Conservation (phyloP, 306 rosid genomes). For the Dalbergia cochinchinensis region DNA sequence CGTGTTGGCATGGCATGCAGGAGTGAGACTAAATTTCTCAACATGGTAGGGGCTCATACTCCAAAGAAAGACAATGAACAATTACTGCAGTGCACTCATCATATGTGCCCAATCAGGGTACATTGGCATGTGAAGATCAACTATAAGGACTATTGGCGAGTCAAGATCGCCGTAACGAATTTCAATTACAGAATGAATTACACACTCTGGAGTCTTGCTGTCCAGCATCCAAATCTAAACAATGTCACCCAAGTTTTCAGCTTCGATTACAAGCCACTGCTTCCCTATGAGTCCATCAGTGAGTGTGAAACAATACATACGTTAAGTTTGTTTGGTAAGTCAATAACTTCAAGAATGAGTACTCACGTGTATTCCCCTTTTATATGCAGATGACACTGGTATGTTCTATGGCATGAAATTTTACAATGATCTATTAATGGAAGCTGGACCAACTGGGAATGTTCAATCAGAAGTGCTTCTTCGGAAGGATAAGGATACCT, state of each 20-base stretch:
- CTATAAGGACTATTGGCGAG: slow-evolving; percentile 92
- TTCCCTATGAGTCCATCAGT: slow-evolving; percentile 83
- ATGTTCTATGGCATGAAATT: slow-evolving; percentile 90
- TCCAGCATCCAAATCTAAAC: slow-evolving; percentile 94
- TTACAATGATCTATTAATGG: slow-evolving; percentile 79
- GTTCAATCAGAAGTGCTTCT: slow-evolving; percentile 91
- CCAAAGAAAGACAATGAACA: slow-evolving; percentile 73
- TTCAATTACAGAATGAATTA: slow-evolving; percentile 83
- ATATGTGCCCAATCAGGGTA: slow-evolving; percentile 92
- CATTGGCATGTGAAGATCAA: slow-evolving; percentile 93
- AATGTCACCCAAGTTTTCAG: slow-evolving; percentile 92
- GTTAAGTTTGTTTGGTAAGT: background rate
- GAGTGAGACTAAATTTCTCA: slow-evolving; percentile 66
- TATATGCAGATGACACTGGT: slow-evolving; percentile 86
- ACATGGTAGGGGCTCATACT: slow-evolving; percentile 63
- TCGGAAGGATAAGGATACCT: slow-evolving; percentile 71
- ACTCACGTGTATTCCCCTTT: background rate
- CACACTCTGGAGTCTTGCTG: slow-evolving; percentile 84
- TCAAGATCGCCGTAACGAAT: slow-evolving; percentile 82
- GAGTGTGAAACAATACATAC: slow-evolving; percentile 43
- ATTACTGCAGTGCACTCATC: slow-evolving; percentile 87
- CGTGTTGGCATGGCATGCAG: slow-evolving; percentile 52
- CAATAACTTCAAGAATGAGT: background rate
- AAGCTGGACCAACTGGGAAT: slow-evolving; percentile 89
- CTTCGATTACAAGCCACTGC: slow-evolving; percentile 85